Evolutionary conservation across 345 rosid genomes (phyloP), one percentile per base, ranked within the genome.

Genomic region (Hirschfeldia incana): DNA sequence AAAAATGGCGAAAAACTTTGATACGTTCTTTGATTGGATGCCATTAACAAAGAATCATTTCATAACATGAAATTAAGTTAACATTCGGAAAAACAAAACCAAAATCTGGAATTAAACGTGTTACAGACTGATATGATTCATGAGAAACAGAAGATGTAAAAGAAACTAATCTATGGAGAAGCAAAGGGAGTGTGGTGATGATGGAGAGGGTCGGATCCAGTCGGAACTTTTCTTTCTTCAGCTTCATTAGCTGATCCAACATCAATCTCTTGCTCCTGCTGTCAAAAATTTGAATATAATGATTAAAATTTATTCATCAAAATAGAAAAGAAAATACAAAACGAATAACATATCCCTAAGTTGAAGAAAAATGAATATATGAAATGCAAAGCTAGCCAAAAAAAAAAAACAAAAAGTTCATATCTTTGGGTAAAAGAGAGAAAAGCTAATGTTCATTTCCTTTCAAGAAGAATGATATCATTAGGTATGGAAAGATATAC

Each of bases 201-300:
- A 71, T 81, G 83, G 2, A 81, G 83, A 44, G 83, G 83, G 77
- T 81, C 80, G 32, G 83, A 71, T 71, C 83, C 83, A 27, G 83
- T 81, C 0, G 83, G 83, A 66, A 81, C 83, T 81, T 76, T 67
- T 81, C 83, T 81, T 76, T 53, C 70, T 49, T 81, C 80, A 71
- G 76, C 77, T 76, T 81, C 77, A 75, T 39, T 37, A 6, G 34
- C 49, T 76, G 69, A 42, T 70, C 59, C 76, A 57, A 58, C 21
- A 65, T 28, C 15, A 15, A 70, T 80, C 73, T 81, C 74, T 10
- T 71, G 66, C 29, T 60, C 80, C 83, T 79, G 75, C 10, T 65
- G n/a, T 33, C 39, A 49, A 51, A 51, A 64, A 26, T 0, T 17
- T 13, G 16, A 3, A 16, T 30, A 21, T 2, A 53, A 11, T 69